Percentiles rank a stretch among this genome's conserved stretches.
These are phyloP conservation scores for Aspergillus ochraceus DNA, from an alignment of 2,329 filamentous ascomycete species.

Conservation along the genomic window DNA sequence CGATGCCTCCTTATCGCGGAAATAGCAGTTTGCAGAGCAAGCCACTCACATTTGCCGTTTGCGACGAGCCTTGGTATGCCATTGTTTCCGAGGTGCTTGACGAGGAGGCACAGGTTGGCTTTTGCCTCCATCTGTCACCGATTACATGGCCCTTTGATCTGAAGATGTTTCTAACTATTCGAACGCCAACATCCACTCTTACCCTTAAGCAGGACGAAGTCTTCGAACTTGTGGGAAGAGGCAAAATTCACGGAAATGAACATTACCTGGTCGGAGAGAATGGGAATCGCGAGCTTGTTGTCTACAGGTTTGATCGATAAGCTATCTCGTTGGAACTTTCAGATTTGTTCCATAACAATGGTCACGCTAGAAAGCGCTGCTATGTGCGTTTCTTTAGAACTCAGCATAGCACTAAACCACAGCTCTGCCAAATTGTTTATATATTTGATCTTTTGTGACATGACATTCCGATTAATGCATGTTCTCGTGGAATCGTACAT, in stretches of 20 bases:
- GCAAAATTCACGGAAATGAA: slow-evolving; percentile 60
- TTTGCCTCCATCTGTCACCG: slow-evolving; percentile 37
- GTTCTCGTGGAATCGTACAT: too few relatives aligned
- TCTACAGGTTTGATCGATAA: slow-evolving; percentile 52
- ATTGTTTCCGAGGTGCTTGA: slow-evolving; percentile 40
- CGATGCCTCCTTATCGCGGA: slow-evolving; percentile 49
- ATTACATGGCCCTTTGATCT: slow-evolving; percentile 27
- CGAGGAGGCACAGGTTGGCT: slow-evolving; percentile 30
- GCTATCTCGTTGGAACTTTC: background rate
- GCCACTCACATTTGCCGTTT: slow-evolving; percentile 22
- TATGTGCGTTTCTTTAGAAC: background rate
- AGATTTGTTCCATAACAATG: background rate
- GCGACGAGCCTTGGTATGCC: slow-evolving; percentile 34
- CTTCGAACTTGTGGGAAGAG: slow-evolving; percentile 52
- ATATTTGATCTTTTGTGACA: too few relatives aligned
- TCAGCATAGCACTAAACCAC: background rate
- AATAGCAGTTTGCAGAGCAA: slow-evolving; percentile 38
- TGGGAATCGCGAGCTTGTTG: slow-evolving; percentile 49
- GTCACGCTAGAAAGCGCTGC: background rate
- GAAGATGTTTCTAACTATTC: slow-evolving; percentile 30
- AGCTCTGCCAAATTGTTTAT: too few relatives aligned
- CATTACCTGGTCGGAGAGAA: slow-evolving; percentile 64
- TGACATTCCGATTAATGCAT: too few relatives aligned
- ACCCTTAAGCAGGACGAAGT: slow-evolving; percentile 40
- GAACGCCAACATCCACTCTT: slow-evolving; percentile 22